Evolutionary conservation across 257 asterid genomes (phyloP).

Genomic region (Nicotiana undulata): DNA sequence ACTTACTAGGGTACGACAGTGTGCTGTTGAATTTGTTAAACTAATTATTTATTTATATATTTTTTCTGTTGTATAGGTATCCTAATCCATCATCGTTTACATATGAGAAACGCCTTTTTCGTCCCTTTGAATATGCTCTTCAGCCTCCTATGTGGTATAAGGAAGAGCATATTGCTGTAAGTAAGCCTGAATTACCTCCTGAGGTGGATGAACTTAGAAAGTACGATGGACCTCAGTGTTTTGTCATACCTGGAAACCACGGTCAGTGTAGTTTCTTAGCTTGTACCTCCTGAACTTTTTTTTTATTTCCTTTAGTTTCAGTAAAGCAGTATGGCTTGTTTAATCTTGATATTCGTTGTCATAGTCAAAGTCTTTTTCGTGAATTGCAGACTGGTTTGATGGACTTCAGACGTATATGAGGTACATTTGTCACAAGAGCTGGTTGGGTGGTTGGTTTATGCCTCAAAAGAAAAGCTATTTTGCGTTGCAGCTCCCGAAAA

Average conservation of each 20-base stretch:
- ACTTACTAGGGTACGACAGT: background rate
- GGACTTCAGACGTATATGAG: constrained; percentile 99
- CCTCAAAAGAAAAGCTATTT: constrained; percentile 98
- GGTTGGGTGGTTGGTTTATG: constrained; percentile 99
- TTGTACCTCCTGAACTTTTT: background rate
- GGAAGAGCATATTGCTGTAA: constrained; percentile 82
- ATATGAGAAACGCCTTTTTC: constrained; percentile 90
- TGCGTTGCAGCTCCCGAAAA: constrained; percentile 89
- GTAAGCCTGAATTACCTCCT: constrained; percentile 83
- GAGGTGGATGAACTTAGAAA: constrained; percentile 56
- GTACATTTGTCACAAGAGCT: constrained; percentile 93
- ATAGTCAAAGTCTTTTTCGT: constrained; percentile 2
- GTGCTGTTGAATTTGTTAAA: constrained; percentile 6
- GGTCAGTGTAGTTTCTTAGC: constrained; percentile 40
- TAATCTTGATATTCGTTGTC: background rate
- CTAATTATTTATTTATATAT: background rate
- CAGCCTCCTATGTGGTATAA: constrained; percentile 89
- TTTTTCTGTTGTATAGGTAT: constrained; percentile 41
- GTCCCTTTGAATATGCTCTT: constrained; percentile 95
- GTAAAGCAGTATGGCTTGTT: background rate
- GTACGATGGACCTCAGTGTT: constrained; percentile 93
- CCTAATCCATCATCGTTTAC: constrained; percentile 94
- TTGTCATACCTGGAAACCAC: constrained; percentile 95
- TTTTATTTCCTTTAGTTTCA: background rate
- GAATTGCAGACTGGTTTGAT: constrained; percentile 91